Base-by-base conservation (phyloP, 441 rosid species). In the Populus hybrid region DNA sequence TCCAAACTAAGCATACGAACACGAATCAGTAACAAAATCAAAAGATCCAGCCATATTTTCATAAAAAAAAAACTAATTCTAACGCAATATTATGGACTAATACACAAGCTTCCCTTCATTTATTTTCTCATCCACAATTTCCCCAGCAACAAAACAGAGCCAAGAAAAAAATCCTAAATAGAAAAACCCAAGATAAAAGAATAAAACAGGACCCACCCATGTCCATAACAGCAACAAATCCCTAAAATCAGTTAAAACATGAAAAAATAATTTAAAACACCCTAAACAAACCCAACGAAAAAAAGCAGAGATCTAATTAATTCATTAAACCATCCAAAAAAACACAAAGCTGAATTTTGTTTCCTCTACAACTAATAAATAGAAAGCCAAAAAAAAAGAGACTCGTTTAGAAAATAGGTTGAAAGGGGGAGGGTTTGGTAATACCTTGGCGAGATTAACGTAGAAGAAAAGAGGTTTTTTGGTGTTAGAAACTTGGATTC, bases 401-500 rank as follows among this genome's bases (percentile, higher is more conserved):
- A 74, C 9, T 9, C 2, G 11, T 42, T 35, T 4, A 36, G 69
- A 31, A 20, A 29, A 67, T 2, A 45, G 9, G 20, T 23, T 23
- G 23, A 16, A 64, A 63, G 7, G 11, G 1, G 45, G 6, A 56
- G 45, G 33, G 21, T 9, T 61, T 21, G 6, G 28, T 26, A 9
- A 40, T 73, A 90, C 96, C 98, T 94, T 94, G 69, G 98, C 95
- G 81, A 94, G 97, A 86, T 94, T 93, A 82, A 93, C 97, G 82
- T 91, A 94, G 89, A 94, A 94, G 84, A 93, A 94, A 79, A 93
- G 81, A 64, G 98, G 97, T 68, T 91, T 92, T 83, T 94, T 94
- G 86, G 98, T 94, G 89, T 92, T 92, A 69, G 98, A 94, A 70
- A 94, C 98, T 77, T 94, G 98, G 86, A 94, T 92, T 78, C 94